These are phyloP conservation scores for Dactylonectria estremocensis DNA, from an alignment of 2,329 filamentous ascomycete species.

Conservation along the genomic window DNA sequence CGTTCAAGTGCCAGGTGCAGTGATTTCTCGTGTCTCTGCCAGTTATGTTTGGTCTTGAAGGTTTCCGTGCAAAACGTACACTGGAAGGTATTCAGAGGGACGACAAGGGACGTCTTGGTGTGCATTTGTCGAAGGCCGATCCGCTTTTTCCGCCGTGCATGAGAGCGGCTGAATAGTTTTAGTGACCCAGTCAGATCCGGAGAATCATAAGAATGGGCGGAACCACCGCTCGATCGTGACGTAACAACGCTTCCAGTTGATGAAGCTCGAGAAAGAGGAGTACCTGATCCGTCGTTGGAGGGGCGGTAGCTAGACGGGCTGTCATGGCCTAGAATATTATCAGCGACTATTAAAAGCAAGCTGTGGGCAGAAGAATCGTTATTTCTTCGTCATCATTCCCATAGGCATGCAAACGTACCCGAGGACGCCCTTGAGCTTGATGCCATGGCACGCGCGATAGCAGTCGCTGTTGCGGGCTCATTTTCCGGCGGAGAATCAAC, in stretches of 20 bases:
- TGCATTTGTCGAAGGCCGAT: slow-evolving; percentile 13
- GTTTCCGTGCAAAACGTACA: slow-evolving; percentile 62
- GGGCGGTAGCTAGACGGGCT: slow-evolving; percentile 6
- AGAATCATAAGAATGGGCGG: slow-evolving; percentile 31
- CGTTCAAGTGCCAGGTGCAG: slow-evolving; percentile 60
- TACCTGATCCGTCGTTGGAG: slow-evolving; percentile 9
- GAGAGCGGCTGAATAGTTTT: neutral
- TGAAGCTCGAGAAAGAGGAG: slow-evolving; percentile 30
- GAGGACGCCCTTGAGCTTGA: slow-evolving; percentile 1
- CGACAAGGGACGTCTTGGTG: slow-evolving; percentile 11
- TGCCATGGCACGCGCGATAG: slow-evolving; percentile 45
- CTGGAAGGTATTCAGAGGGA: slow-evolving; percentile 45
- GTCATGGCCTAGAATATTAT: neutral
- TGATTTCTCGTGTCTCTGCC: slow-evolving; percentile 64
- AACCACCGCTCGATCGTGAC: slow-evolving; percentile 33
- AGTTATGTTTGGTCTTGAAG: slow-evolving; percentile 60
- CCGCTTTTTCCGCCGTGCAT: slow-evolving; percentile 17
- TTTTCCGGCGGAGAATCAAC: slow-evolving; percentile 49
- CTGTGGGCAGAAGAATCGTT: neutral
- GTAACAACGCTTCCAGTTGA: slow-evolving; percentile 41
- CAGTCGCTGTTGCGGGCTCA: slow-evolving; percentile 46
- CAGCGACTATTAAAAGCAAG: neutral
- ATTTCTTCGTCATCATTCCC: neutral
- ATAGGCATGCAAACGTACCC: neutral
- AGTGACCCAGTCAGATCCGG: neutral